Percentiles rank a stretch among this genome's conserved stretches.
Evolutionary conservation across 257 asterid genomes (phyloP).

Genomic region (Solanum sejunctum): DNA sequence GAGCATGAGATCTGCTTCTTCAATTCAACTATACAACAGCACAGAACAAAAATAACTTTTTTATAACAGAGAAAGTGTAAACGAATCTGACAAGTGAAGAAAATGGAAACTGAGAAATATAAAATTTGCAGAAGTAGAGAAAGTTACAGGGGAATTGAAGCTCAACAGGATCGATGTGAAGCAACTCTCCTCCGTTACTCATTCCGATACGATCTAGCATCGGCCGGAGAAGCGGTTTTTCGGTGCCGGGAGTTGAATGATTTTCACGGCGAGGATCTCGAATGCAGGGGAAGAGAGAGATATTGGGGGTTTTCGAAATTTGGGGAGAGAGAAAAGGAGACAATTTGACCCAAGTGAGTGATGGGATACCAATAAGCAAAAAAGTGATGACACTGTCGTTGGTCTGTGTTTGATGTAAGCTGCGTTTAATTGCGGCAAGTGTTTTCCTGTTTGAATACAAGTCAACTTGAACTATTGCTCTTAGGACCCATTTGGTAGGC

Average conservation of each 20-base stretch:
- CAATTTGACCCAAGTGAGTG: not conserved
- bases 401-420: not conserved
- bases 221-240: slow-evolving; percentile 7
- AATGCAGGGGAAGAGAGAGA: not conserved
- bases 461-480: too few relatives aligned
- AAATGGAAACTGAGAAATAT: not conserved
- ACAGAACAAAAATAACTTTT: not conserved
- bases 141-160: slow-evolving; percentile 3
- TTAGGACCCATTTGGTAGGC: too few relatives aligned
- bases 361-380: not conserved
- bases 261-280: not conserved
- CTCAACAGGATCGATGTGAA: slow-evolving; percentile 38
- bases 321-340: not conserved
- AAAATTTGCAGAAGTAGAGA: not conserved
- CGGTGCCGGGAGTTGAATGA: not conserved
- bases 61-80: not conserved
- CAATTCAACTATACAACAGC: not conserved
- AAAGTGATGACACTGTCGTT: not conserved
- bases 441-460: not conserved
- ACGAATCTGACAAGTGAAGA: not conserved
- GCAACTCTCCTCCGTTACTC: slow-evolving; percentile 39
- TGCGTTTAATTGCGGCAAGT: not conserved
- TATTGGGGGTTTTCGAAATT: not conserved
- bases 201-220: slow-evolving; percentile 27
- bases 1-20: slow-evolving; percentile 4